Evolutionary conservation across 148 eudicot genomes (phyloP).

Genomic region (Fagopyrum tataricum): DNA sequence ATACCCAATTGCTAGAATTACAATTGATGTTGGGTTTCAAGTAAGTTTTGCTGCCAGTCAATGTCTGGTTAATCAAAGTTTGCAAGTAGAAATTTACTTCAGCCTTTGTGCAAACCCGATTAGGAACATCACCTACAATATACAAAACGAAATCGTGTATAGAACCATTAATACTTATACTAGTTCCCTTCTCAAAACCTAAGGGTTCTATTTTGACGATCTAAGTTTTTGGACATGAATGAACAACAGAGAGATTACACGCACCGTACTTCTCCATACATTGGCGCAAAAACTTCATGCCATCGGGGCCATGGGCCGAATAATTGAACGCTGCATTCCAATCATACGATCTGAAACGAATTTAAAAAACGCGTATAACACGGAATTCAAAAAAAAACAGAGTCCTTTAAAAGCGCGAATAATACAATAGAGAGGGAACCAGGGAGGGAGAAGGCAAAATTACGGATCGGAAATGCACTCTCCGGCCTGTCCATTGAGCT

Average conservation of each 20-base stretch:
- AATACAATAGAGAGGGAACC: background rate
- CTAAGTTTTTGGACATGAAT: too few species aligned
- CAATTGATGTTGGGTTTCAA: slow-evolving; percentile 30
- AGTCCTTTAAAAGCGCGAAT: background rate
- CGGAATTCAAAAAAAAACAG: background rate
- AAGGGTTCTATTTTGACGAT: too few species aligned
- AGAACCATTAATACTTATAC: too few species aligned
- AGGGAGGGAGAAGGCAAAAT: background rate
- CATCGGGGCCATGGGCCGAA: slow-evolving; percentile 8
- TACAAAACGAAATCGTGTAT: too few species aligned
- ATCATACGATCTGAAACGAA: slow-evolving; percentile 13
- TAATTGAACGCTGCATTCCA: slow-evolving; percentile 32
- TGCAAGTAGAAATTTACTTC: slow-evolving; percentile 29
- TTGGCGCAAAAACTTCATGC: slow-evolving; percentile 19
- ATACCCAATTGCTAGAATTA: slow-evolving; percentile 29
- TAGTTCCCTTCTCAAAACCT: too few species aligned
- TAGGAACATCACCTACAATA: slow-evolving; percentile 25
- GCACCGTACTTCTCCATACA: slow-evolving; percentile 25
- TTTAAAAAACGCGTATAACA: background rate
- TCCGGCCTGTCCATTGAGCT: slow-evolving; percentile 10
- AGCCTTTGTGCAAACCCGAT: slow-evolving; percentile 30
- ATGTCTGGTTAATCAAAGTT: slow-evolving; percentile 10
- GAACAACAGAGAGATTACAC: background rate
- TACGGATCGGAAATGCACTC: slow-evolving; percentile 13
- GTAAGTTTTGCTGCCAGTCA: background rate